These are phyloP conservation scores for Atalantia buxifolia DNA, from an alignment of 345 rosid genomes.

Conservation along the genomic window DNA sequence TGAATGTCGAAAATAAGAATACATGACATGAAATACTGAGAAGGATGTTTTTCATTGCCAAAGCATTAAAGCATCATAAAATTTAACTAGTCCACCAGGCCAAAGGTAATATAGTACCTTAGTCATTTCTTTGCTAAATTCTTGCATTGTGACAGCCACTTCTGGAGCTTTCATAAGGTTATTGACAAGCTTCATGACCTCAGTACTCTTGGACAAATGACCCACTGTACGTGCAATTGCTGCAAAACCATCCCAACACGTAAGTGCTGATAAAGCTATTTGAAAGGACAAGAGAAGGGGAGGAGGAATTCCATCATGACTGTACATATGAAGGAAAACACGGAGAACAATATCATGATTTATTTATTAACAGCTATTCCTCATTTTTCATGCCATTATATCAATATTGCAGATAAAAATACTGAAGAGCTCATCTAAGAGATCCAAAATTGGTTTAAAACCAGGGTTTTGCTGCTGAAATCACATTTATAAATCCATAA, in stretches of 20 bases:
- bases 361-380: not conserved
- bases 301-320: not conserved
- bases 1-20: not conserved
- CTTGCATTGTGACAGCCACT: constrained; percentile 49
- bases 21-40: not conserved
- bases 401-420: not conserved
- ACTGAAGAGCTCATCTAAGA: not conserved
- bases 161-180: constrained; percentile 55
- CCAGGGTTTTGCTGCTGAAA: not conserved
- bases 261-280: not conserved
- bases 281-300: not conserved
- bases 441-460: not conserved
- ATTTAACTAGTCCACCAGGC: not conserved
- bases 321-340: not conserved
- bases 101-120: constrained; percentile 27
- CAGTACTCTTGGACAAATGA: constrained; percentile 47
- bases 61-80: not conserved
- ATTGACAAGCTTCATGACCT: constrained; percentile 53
- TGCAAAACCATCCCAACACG: constrained; percentile 9
- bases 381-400: not conserved
- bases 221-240: constrained; percentile 52
- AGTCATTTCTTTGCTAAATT: constrained; percentile 51
- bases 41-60: not conserved
- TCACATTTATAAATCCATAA: not conserved
- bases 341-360: not conserved